Conservation (phyloP, 129 eudicot species). For the Helianthus annuus region HanXRQr2.0-SUNRISE NC_035448.2:111747917-111748416, state of each 20-base stretch:
- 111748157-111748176: constrained; percentile 51
- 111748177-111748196: constrained; percentile 31
- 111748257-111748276: constrained; percentile 34
- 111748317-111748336: constrained; percentile 22
- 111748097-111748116: constrained; percentile 18
- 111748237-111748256: constrained; percentile 42
- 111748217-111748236: constrained; percentile 48
- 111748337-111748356: constrained; percentile 57
- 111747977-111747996: too few relatives aligned
- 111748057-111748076: constrained; percentile 48
- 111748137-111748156: constrained; percentile 57
- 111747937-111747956: too few relatives aligned
- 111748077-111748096: constrained; percentile 34
- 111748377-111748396: constrained; percentile 42
- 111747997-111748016: not conserved
- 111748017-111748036: constrained; percentile 1
- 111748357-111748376: constrained; percentile 96
- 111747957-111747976: too few relatives aligned
- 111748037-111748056: not conserved
- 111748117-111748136: constrained; percentile 32
- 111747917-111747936: too few relatives aligned
- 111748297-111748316: constrained; percentile 33
- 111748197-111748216: constrained; percentile 54
- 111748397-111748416: constrained; percentile 46
- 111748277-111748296: constrained; percentile 27